These are phyloP conservation scores for Aspergillus asperescens DNA, from an alignment of 495 filamentous ascomycete genomes.

Conservation along the genomic window DNA sequence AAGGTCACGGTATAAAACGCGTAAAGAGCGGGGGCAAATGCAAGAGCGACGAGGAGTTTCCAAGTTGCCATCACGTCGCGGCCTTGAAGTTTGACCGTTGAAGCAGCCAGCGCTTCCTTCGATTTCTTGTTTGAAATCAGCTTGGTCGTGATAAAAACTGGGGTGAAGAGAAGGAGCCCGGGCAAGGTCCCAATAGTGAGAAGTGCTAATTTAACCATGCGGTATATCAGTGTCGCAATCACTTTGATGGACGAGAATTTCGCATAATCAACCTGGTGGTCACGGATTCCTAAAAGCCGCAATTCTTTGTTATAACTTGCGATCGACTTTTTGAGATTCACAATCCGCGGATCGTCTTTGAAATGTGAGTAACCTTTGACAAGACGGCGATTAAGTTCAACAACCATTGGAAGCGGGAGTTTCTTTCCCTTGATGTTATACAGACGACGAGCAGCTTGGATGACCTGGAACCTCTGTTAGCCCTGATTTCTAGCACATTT, in stretches of 20 bases:
- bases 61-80: conserved; percentile 96
- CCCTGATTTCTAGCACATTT: neutral
- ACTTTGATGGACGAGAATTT: conserved; percentile 73
- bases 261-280: conserved; percentile 94
- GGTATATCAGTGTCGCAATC: conserved; percentile 71
- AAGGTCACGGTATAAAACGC: conserved; percentile 69
- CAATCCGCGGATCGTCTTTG: conserved; percentile 83
- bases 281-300: conserved; percentile 75
- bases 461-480: conserved; percentile 52
- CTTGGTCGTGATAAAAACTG: conserved; percentile 87
- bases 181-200: conserved; percentile 80
- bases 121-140: conserved; percentile 88
- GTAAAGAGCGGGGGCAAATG: conserved; percentile 82
- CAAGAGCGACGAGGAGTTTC: conserved; percentile 92
- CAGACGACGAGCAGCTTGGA: conserved; percentile 88
- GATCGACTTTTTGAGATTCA: conserved; percentile 71
- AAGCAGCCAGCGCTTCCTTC: conserved; percentile 81
- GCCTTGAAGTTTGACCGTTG: conserved; percentile 89
- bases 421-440: conserved; percentile 95
- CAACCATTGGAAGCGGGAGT: conserved; percentile 85
- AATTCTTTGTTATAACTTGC: conserved; percentile 85
- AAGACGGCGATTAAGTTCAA: conserved; percentile 91
- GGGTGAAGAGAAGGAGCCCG: conserved; percentile 79
- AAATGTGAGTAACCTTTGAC: conserved; percentile 89
- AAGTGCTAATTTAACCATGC: conserved; percentile 66